A percentile compares a stretch with the other conserved stretches of the same genome.
Conservation (phyloP, 2,329 filamentous ascomycete genomes). For the Claviceps sp. region DNA sequence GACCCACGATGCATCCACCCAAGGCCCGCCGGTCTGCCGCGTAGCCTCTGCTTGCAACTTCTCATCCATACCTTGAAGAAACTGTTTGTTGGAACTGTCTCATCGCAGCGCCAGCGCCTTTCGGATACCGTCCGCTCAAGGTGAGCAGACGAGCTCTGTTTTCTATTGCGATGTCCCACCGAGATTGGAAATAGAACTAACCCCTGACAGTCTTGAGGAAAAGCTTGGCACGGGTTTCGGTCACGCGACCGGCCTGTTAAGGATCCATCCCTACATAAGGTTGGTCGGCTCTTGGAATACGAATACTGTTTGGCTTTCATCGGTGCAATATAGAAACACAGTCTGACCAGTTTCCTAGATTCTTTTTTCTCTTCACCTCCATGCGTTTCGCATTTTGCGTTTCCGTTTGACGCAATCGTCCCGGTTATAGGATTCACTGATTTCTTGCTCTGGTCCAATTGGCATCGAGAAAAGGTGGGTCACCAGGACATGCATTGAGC, state of each 20-base stretch:
- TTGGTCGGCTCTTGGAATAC: conserved; percentile 1
- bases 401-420: background rate
- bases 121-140: background rate
- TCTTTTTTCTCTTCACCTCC: background rate
- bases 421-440: background rate
- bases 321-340: background rate
- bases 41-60: background rate
- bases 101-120: background rate
- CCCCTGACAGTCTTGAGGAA: background rate
- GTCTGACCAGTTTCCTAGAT: background rate
- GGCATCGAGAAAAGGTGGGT: background rate
- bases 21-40: background rate
- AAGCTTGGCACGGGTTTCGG: conserved; percentile 1
- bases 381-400: background rate
- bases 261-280: conserved; percentile 2
- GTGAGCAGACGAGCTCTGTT: background rate
- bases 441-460: background rate
- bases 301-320: background rate
- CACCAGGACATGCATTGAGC: background rate
- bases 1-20: conserved; percentile 1
- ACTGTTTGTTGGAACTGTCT: background rate
- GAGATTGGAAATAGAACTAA: background rate
- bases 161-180: conserved; percentile 3
- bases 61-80: background rate
- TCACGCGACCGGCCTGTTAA: conserved; percentile 10